phyloP scores from a whole-genome alignment of 2,329 filamentous ascomycete species.

The Fusarium sp. region DNA sequence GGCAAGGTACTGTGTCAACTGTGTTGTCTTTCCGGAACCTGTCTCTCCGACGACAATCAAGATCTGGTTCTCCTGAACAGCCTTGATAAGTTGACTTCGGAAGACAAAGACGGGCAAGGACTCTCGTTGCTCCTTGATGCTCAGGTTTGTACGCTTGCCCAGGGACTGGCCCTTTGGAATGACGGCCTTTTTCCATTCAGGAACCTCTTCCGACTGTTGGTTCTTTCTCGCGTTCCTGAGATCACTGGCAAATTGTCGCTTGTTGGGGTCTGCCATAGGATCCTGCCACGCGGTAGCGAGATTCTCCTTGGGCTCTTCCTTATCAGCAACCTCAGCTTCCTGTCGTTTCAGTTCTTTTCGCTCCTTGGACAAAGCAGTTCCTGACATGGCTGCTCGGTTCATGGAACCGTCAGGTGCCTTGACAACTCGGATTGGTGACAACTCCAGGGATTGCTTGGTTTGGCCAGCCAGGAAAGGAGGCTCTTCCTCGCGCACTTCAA shows the following conservation, averaged over 20 bases:
- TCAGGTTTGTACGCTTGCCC: constrained; percentile 88
- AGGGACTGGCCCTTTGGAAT: constrained; percentile 83
- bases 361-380: constrained; percentile 89
- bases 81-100: constrained; percentile 86
- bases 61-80: constrained; percentile 88
- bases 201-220: constrained; percentile 75
- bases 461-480: constrained; percentile 96
- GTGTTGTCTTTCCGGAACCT: constrained; percentile 96
- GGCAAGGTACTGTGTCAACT: constrained; percentile 93
- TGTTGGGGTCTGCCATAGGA: constrained; percentile 89
- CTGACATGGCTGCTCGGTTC: constrained; percentile 95
- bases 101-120: constrained; percentile 91
- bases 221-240: constrained; percentile 75
- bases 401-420: constrained; percentile 98
- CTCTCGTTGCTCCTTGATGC: constrained; percentile 95
- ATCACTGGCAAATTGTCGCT: constrained; percentile 90
- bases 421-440: constrained; percentile 95
- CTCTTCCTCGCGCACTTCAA: constrained; percentile 95
- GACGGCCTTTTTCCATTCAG: constrained; percentile 92
- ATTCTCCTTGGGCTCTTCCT: constrained; percentile 84
- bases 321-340: constrained; percentile 80
- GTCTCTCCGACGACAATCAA: constrained; percentile 98
- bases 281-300: constrained; percentile 95
- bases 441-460: constrained; percentile 93
- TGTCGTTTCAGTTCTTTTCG: constrained; percentile 89